Conservation (phyloP, 257 asterid genomes). For the Thymus quinquecostatus region DNA sequence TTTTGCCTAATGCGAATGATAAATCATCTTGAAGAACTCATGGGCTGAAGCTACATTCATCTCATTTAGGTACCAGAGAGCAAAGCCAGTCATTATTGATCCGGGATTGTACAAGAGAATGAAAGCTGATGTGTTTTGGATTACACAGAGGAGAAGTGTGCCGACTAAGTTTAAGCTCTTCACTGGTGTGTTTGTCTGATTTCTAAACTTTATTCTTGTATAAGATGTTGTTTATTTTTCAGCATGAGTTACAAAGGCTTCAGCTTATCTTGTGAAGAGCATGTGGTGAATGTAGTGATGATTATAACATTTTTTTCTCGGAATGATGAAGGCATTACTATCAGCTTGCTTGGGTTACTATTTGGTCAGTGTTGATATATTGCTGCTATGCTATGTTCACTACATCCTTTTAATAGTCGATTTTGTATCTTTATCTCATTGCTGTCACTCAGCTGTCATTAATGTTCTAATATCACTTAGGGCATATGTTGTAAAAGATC, state of each 20-base stretch:
- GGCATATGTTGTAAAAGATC: neutral
- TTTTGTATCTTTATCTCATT: neutral
- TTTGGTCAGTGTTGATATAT: neutral
- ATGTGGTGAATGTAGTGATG: neutral
- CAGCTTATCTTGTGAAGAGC: neutral
- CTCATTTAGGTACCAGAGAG: constrained; percentile 72
- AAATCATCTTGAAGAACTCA: neutral
- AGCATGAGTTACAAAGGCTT: neutral
- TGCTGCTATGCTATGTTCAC: neutral
- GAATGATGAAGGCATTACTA: neutral
- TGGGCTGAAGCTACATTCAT: neutral
- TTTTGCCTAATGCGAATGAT: neutral
- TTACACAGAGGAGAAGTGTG: constrained; percentile 90
- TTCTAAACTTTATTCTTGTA: neutral
- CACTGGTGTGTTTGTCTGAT: constrained; percentile 54
- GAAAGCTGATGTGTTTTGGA: constrained; percentile 90
- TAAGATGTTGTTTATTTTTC: neutral
- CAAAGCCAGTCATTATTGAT: constrained; percentile 84
- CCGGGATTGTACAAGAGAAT: constrained; percentile 83
- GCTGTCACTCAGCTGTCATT: neutral
- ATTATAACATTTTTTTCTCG: neutral
- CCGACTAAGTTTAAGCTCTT: constrained; percentile 89
- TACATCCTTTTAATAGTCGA: neutral
- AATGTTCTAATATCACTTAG: neutral
- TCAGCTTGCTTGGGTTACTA: neutral